Base-by-base conservation (phyloP, 768 basidiomycete species). In the Kwoniella botswanensis region DNA sequence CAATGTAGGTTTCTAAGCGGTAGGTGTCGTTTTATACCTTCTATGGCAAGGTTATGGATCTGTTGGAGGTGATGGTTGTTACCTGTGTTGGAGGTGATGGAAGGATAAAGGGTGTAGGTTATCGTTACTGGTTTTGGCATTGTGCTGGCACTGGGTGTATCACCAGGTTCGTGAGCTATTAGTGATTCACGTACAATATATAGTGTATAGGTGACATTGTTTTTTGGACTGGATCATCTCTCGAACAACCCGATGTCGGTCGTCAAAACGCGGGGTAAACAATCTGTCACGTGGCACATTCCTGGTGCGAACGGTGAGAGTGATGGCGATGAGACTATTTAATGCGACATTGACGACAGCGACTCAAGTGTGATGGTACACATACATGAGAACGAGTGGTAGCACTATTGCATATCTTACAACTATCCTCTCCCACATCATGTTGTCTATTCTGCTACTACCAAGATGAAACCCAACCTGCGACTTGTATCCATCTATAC, bases 1-100 rank as follows among this genome's bases (percentile, higher is more conserved):
- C 97, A 98, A 83, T 98, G 93, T 29, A 98, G 88, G 84, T 91
- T 95, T 62, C 91, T 89, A 64, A 99, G 86, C 0, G 97, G 97
- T 4, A 86, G 80, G 56, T 86, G 85, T 1, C 79, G 68, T 5
- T 71, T 70, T 57, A 84, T 75, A 11, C 74, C 76, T n/a, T 67
- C 64, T 17, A 80, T 55, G 22, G 77, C 74, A 1, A 61, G 41
- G 3, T 17, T 42, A 17, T 42, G 42, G 18, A 61, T 43, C 18
- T 61, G 59, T 3, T 61, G 35, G 9, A 35, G 15, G 15, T 61
- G 13, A 53, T 70, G 56, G 22, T 67, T 61, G 5, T 76, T 72
- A 15, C 41, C 35, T 24, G 58, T 21, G 60, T 72, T 43, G 58
- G 70, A 4, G 17, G 73, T 71, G 12, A 67, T 52, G 6, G 71